These are phyloP conservation scores for Rubia peregrina DNA, from an alignment of 305 asterid species.

Conservation along the genomic window DNA sequence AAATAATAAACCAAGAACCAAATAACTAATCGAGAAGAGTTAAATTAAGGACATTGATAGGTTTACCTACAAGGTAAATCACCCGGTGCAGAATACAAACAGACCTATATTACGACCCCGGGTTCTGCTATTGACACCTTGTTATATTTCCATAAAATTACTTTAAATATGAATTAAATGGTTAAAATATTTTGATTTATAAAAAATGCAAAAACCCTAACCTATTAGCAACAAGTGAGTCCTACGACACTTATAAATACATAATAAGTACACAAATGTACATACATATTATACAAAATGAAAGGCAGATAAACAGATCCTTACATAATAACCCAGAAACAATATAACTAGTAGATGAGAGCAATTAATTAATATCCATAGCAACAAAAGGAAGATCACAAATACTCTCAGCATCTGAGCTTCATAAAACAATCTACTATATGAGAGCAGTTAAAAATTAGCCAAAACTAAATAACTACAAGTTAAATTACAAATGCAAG, in stretches of 20 bases:
- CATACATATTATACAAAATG: neutral
- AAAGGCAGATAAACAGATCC: neutral
- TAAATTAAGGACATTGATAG: neutral
- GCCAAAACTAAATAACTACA: neutral
- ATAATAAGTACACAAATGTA: neutral
- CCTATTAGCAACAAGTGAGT: neutral
- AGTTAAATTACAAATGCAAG: constrained; percentile 1
- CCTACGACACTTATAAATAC: no score
- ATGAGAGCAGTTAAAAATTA: no score
- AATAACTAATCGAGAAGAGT: no score
- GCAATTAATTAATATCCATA: neutral
- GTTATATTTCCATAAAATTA: neutral
- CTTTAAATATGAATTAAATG: neutral
- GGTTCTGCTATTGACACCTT: neutral
- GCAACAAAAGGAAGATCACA: neutral
- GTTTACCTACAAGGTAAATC: no score
- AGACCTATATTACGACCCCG: neutral
- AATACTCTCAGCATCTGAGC: neutral
- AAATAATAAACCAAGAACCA: constrained; percentile 4
- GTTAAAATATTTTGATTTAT: no score
- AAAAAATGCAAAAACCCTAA: neutral
- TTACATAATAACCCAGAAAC: neutral
- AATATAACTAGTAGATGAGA: neutral
- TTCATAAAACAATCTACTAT: neutral
- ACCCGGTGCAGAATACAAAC: no score